Conservation (phyloP, 1,139 yeast species). For the Blastobotrys raffinosifermentans region DNA sequence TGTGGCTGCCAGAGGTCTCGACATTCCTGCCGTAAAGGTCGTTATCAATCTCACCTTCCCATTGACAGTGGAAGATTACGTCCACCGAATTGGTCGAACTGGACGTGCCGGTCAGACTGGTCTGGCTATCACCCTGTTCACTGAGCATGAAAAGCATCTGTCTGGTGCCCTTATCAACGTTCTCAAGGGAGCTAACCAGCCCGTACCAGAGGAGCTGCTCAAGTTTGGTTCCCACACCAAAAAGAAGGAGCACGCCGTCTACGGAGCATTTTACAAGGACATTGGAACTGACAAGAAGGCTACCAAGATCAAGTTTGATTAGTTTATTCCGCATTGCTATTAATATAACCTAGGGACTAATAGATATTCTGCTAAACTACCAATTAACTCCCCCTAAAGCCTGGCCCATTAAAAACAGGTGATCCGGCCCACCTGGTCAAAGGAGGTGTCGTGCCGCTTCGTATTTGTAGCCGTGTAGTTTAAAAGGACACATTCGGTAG, state of each 20-base stretch:
- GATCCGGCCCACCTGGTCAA: too few species aligned
- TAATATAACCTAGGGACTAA: too few species aligned
- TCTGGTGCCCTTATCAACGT: conserved; percentile 94
- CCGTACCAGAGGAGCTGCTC: conserved; percentile 92
- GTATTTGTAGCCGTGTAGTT: too few species aligned
- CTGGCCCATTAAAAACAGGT: too few species aligned
- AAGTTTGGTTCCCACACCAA: conserved; percentile 97
- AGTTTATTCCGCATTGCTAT: too few species aligned
- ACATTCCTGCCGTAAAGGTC: conserved; percentile 93
- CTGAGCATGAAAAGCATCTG: conserved; percentile 94
- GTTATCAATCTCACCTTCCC: conserved; percentile 97
- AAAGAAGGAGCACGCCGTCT: conserved; percentile 92
- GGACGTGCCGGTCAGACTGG: conserved; percentile 98
- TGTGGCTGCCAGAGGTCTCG: conserved; percentile 98
- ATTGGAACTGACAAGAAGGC: conserved; percentile 85
- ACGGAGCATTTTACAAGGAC: conserved; percentile 93
- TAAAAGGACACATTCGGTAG: too few species aligned
- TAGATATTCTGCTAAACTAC: too few species aligned
- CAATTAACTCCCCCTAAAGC: too few species aligned
- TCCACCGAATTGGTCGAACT: conserved; percentile 96
- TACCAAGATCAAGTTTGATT: conserved; percentile 88
- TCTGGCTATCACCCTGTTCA: conserved; percentile 88
- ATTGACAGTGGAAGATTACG: conserved; percentile 94
- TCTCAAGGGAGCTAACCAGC: conserved; percentile 87
- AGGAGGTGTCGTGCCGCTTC: too few species aligned